Evolutionary conservation across 2,329 filamentous ascomycete genomes (phyloP), one percentile per base, ranked within the genome.

Genomic region (Cladobotryum mycophilum): DNA sequence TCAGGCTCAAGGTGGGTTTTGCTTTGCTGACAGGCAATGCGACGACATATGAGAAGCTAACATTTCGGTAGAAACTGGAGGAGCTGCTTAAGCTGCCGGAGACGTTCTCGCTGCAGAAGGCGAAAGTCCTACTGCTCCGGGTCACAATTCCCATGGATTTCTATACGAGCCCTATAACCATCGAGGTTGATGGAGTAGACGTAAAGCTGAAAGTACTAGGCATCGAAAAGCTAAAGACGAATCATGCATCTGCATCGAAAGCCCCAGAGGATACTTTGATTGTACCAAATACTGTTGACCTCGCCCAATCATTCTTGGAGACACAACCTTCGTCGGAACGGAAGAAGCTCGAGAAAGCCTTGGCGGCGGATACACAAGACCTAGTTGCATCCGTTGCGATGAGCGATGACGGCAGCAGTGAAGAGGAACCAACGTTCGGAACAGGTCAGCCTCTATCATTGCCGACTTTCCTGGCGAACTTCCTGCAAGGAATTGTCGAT

Each of bases 121-220:
- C 92, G 51, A 84, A 83, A 56, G 82, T 96, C 47, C 72, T 86
- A 3, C 75, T 86, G 6, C 79, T 97, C 20, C 86, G 87, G 61
- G 74, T 96, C 48, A 95, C 86, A 7, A 79, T 97, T 46, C 89
- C 92, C 12, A 85, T 93, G 64, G 89, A 96, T 67, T 85, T 96
- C 57, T 90, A 91, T 67, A 86, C 83, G 48, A 91, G 86, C 58
- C 85, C 89, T 25, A 95, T 97, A 64, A 75, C 80, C 30, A 81
- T 92, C 60, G 88, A 96, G 63, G 78, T 92, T 18, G 83, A 92
- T 59, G 90, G 89, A 17, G 81, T 96, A 54, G 81, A 91, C 57
- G 78, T 95, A 33, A 79, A 83, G 53, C 62, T 88, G 20, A 76
- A 76, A 58, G 73, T 89, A 34, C 59, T 72, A 60, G 55, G 55